Base-by-base conservation (phyloP, 2,329 filamentous ascomycete genomes). In the Colletotrichum phormii region DNA sequence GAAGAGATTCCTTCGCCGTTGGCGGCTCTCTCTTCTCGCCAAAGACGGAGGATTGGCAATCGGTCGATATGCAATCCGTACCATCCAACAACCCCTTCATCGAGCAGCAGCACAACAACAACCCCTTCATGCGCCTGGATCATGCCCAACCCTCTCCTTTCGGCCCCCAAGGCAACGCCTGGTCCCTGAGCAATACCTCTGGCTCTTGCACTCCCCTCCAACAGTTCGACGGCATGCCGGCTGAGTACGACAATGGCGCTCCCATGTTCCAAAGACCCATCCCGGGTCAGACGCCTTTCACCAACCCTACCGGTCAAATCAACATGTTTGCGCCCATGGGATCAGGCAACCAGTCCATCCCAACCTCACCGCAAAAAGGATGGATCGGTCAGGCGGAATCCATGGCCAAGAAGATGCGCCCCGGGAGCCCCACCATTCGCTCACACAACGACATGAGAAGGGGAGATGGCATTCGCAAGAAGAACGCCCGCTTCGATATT, bases 401-500 rank as follows among this genome's bases (percentile, higher is more conserved):
- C 63, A 84, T 88, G 81, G 83, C 84, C 73, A 91, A 91, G 84
- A 87, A 89, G 77, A 91, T 93, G 87, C 88, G 85, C 42, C 89
- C 91, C 54, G 89, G 89, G 80, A 95, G 90, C 82, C 90, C 94
- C 33, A 87, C 89, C 67, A 89, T 93, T 82, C 90, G 91, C 80
- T 93, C 89, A 77, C 93, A 94, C 85, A 95, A 95, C 74, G 92
- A 95, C 68, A 86, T 94, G 82, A 89, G 91, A 74, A 90, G 94
- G 77, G 91, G 94, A 69, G 95, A 97, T 77, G 95, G 97, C 74
- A 97, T 98, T 83, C 91, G 97, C 79, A 99, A 99, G 91, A 98
- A 98, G 93, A 99, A 98, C 80, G 95, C 95, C 76, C 93, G 96
- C 77, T 98, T 98, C 83, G 96, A 98, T 80, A 99, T 99, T 77